A percentile compares a stretch with the other conserved stretches of the same genome.
These are phyloP conservation scores for Crithidia mellificae DNA, from an alignment of 208 protist species.

Conservation along the genomic window DNA sequence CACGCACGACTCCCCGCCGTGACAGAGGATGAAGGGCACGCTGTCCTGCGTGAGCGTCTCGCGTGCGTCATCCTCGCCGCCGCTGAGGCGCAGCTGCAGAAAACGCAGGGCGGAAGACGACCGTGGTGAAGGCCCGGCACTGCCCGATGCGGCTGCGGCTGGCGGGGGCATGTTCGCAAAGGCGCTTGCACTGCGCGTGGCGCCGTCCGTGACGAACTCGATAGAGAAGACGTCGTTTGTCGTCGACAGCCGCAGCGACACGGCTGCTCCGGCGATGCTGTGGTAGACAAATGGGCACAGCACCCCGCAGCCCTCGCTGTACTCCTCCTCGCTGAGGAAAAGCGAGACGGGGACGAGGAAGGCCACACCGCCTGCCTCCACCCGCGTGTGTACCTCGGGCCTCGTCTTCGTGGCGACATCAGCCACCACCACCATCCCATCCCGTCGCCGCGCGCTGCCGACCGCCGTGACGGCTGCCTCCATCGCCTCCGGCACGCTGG, in stretches of 20 bases:
- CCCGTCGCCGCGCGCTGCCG: conserved; percentile 18
- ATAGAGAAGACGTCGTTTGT: conserved; percentile 29
- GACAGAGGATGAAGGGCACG: conserved; percentile 37
- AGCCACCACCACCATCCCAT: conserved; percentile 5
- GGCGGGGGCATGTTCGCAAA: neutral
- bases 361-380: conserved; percentile 8
- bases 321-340: conserved; percentile 45
- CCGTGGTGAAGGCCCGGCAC: neutral
- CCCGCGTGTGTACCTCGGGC: conserved; percentile 7
- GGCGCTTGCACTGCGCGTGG: conserved; percentile 14
- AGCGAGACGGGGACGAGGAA: conserved; percentile 40
- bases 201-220: conserved; percentile 48
- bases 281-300: conserved; percentile 63
- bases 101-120: neutral
- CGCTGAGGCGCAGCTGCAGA: conserved; percentile 24
- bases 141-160: neutral
- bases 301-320: conserved; percentile 28
- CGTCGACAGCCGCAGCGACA: conserved; percentile 42
- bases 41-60: conserved; percentile 25
- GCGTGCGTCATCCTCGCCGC: conserved; percentile 15
- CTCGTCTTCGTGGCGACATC: conserved; percentile 11
- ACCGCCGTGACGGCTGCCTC: conserved; percentile 22
- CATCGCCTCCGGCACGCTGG: conserved; percentile 13
- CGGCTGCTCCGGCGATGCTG: conserved; percentile 39
- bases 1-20: conserved; percentile 30